Percentiles rank a stretch among this genome's conserved stretches.
phyloP scores from a whole-genome alignment of 2,329 filamentous ascomycete genomes.

The Botrytis galanthina region DNA sequence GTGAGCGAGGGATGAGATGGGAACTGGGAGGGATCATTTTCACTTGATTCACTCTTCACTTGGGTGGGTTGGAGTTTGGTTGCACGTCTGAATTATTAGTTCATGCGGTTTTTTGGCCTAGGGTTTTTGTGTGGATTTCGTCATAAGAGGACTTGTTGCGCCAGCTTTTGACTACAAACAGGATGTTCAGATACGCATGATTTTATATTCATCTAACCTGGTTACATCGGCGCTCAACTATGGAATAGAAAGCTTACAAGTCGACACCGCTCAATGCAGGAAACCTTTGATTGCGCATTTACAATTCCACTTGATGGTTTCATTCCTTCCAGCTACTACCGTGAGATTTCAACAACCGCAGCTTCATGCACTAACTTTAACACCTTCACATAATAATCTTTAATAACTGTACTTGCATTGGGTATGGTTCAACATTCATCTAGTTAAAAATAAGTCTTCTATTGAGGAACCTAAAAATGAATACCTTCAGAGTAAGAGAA shows the following conservation, averaged over 20 bases:
- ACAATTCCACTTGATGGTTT: background rate
- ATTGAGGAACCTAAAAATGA: background rate
- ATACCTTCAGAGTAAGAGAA: background rate
- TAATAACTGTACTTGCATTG: background rate
- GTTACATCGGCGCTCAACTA: background rate
- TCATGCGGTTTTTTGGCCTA: background rate
- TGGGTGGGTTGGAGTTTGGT: background rate
- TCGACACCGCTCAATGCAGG: no score
- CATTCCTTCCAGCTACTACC: background rate
- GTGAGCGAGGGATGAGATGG: background rate
- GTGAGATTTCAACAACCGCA: background rate
- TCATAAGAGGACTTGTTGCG: background rate
- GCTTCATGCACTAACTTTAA: background rate
- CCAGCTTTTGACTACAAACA: background rate
- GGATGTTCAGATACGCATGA: background rate
- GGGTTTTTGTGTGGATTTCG: background rate
- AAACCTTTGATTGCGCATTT: background rate
- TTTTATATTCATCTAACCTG: background rate
- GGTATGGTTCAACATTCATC: background rate
- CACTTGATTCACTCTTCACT: background rate
- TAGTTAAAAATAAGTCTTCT: background rate
- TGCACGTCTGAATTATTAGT: background rate
- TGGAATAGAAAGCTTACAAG: background rate
- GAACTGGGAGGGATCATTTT: background rate
- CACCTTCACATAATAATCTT: background rate